phyloP scores from a whole-genome alignment of 2,329 filamentous ascomycete genomes.

The Purpureocillium lavendulum region DNA sequence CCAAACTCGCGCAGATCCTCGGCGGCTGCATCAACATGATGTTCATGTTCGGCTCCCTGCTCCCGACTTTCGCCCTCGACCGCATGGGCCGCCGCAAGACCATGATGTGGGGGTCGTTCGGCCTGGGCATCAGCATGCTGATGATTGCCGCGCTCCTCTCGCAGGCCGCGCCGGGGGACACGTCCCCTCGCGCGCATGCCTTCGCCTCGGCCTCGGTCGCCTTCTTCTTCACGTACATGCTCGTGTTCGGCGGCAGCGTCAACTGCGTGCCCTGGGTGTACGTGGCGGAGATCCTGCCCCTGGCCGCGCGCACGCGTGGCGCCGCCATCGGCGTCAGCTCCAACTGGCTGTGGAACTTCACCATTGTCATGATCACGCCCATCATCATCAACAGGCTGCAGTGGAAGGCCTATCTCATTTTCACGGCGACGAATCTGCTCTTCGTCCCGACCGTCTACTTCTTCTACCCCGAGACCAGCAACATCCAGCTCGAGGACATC shows the following conservation, averaged over 20 bases:
- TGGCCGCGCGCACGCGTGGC: conserved; percentile 22
- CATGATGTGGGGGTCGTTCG: conserved; percentile 32
- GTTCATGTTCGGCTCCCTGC: conserved; percentile 27
- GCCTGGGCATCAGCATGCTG: conserved; percentile 25
- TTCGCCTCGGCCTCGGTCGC: conserved; percentile 20
- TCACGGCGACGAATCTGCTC: conserved; percentile 36
- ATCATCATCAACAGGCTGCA: conserved; percentile 35
- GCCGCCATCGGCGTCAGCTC: conserved; percentile 22
- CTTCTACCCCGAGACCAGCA: conserved; percentile 44
- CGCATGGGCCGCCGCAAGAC: conserved; percentile 29
- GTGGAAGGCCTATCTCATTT: conserved; percentile 45
- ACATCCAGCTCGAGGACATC: conserved; percentile 39
- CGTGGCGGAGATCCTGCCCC: conserved; percentile 25
- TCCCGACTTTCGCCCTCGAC: conserved; percentile 25
- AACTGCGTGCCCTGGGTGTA: conserved; percentile 29
- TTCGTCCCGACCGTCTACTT: conserved; percentile 34
- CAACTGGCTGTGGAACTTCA: conserved; percentile 28
- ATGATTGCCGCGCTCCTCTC: conserved; percentile 25
- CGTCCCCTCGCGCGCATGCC: background rate
- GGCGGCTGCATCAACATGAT: conserved; percentile 27
- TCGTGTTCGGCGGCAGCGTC: conserved; percentile 10
- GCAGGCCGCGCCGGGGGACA: conserved; percentile 6
- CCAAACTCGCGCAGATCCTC: conserved; percentile 21
- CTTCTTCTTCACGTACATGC: conserved; percentile 25
- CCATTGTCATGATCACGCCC: conserved; percentile 42